Evolutionary conservation across 805 yeast genomes (phyloP), one percentile per base, ranked within the genome.

Genomic region (Monosporozyma aquatica): DNA sequence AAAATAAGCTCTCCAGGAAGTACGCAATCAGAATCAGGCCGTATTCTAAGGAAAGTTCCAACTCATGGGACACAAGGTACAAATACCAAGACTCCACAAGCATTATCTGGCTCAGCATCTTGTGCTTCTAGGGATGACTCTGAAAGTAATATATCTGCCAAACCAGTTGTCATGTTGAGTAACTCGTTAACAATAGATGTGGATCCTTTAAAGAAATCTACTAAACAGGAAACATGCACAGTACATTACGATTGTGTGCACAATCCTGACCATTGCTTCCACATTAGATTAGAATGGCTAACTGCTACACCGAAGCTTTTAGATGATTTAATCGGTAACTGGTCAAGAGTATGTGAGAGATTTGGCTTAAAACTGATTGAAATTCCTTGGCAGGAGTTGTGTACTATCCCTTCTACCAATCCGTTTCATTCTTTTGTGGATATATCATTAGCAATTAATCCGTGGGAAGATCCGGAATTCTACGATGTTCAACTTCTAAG

Each of bases 201-300:
- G 14, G 98, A 92, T 56, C 84, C 90, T 0, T 65, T 71, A 23
- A 67, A 69, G 2, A 71, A 77, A 46, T 86, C 96, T 0, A 78
- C 78, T 59, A 75, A 87, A 43, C 82, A 82, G 0, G 98, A 92
- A 51, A 61, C 79, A 2, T 69, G 87, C 36, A 77, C 78, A 5
- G 87, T 92, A 1, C 97, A 90, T 62, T 85, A 86, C 55, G 99
- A 92, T 58, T 72, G 80, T 35, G 89, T 89, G 3, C 96, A 87
- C 59, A 90, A 89, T 56, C 96, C 97, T 0, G 90, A 84, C 50
- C 95, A 89, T 54, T 89, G 97, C 56, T 92, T 80, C 66, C 97
- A 90, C 55, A 73, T 92, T 25, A 69, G 95, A 37, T 61, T 90
- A 11, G 97, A 92, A 58, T 92, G 99, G 99, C 65, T 90, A 25